Percentiles rank a stretch among this genome's conserved stretches.
Conservation (phyloP, 2,329 filamentous ascomycete genomes). For the Neospermospora avenae region DNA sequence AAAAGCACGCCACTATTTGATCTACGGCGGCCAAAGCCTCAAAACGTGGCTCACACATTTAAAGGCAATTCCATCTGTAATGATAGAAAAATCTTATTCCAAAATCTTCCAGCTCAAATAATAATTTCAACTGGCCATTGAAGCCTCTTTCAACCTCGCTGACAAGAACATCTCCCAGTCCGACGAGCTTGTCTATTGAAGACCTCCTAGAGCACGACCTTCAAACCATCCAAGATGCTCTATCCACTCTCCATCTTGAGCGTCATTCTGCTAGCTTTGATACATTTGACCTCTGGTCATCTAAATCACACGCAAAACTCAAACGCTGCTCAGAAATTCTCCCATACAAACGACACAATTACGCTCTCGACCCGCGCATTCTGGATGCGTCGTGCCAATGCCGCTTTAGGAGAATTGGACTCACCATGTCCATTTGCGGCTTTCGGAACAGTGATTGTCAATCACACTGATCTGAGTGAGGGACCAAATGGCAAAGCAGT, state of each 20-base stretch:
- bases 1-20: no score
- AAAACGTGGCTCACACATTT: no score
- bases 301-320: conserved; percentile 1
- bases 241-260: conserved; percentile 26
- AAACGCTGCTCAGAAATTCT: neutral
- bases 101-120: no score
- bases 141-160: neutral
- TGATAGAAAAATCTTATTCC: no score
- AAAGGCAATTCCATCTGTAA: no score
- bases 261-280: conserved; percentile 21
- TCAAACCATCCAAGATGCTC: conserved; percentile 18
- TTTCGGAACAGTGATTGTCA: conserved; percentile 53
- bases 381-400: conserved; percentile 52
- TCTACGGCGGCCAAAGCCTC: no score
- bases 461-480: conserved; percentile 43
- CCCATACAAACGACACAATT: conserved; percentile 27
- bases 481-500: conserved; percentile 43
- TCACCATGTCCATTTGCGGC: conserved; percentile 51
- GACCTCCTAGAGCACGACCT: neutral
- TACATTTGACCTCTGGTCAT: conserved; percentile 24
- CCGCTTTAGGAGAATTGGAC: conserved; percentile 40
- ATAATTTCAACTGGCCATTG: no score
- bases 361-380: conserved; percentile 41
- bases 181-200: neutral
- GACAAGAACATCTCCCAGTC: neutral